Conservation (phyloP, 768 basidiomycete species). For the Russula virescens region DNA sequence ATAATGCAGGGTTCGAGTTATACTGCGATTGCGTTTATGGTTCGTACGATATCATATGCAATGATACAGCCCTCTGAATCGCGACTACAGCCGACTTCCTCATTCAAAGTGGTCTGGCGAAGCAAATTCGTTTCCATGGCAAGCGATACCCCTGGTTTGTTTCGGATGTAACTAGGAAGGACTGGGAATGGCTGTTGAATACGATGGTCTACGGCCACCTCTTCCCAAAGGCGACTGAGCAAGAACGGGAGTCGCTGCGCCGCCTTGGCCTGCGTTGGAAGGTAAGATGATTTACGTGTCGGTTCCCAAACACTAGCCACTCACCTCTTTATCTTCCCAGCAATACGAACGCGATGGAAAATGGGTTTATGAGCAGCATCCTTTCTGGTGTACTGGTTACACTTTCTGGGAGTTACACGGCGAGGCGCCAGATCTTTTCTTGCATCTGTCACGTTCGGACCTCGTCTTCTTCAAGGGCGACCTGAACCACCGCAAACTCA, state of each 20-base stretch:
- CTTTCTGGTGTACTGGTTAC: constrained; percentile 95
- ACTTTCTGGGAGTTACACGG: constrained; percentile 84
- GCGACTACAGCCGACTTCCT: constrained; percentile 75
- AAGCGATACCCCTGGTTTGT: constrained; percentile 96
- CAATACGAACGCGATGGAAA: constrained; percentile 89
- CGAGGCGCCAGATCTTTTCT: constrained; percentile 87
- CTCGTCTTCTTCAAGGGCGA: constrained; percentile 95
- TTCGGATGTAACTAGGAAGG: constrained; percentile 86
- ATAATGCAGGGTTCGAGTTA: constrained; percentile 84
- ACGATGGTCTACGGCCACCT: constrained; percentile 88
- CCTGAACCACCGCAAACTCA: constrained; percentile 86
- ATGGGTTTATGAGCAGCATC: constrained; percentile 93
- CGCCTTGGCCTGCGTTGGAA: constrained; percentile 86
- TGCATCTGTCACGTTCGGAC: constrained; percentile 84
- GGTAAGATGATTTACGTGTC: constrained; percentile 36
- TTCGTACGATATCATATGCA: constrained; percentile 31
- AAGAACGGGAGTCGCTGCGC: constrained; percentile 74
- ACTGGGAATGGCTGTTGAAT: constrained; percentile 91
- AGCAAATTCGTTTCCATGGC: constrained; percentile 86
- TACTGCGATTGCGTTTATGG: constrained; percentile 87
- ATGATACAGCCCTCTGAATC: neutral
- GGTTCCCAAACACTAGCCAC: neutral
- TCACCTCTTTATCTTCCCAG: constrained; percentile 34
- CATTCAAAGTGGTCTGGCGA: constrained; percentile 82
- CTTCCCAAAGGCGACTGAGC: constrained; percentile 77